These are phyloP conservation scores for Aspergillus sp. DNA, from an alignment of 2,329 filamentous ascomycete genomes.

Conservation along the genomic window DNA sequence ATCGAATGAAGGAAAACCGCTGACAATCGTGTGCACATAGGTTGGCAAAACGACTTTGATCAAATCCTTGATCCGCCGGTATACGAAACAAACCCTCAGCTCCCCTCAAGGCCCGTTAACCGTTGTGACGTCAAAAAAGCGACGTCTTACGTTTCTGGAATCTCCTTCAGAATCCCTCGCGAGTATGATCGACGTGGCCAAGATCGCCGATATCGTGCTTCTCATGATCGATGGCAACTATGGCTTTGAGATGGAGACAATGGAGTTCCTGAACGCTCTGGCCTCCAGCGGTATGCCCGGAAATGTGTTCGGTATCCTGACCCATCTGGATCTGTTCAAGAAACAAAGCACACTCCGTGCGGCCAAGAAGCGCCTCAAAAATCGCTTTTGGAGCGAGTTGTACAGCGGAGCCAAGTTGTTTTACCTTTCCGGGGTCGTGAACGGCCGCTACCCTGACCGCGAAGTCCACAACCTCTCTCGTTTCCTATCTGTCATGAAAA, in stretches of 20 bases:
- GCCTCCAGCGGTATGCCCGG: slow-evolving; percentile 96
- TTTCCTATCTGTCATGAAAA: slow-evolving; percentile 98
- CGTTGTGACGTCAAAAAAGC: slow-evolving; percentile 90
- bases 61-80: slow-evolving; percentile 87
- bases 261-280: slow-evolving; percentile 95
- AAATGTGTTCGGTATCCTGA: slow-evolving; percentile 95
- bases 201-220: slow-evolving; percentile 93
- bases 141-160: slow-evolving; percentile 91
- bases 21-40: slow-evolving; percentile 14
- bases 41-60: slow-evolving; percentile 88
- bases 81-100: slow-evolving; percentile 89
- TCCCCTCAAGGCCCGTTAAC: slow-evolving; percentile 88
- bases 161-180: slow-evolving; percentile 90
- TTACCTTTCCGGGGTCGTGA: slow-evolving; percentile 92
- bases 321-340: slow-evolving; percentile 88
- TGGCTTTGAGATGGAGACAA: slow-evolving; percentile 99
- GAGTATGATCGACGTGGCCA: slow-evolving; percentile 93
- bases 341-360: slow-evolving; percentile 87
- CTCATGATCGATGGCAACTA: slow-evolving; percentile 99
- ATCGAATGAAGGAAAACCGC: not conserved
- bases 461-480: slow-evolving; percentile 93
- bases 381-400: slow-evolving; percentile 90
- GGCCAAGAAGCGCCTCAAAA: slow-evolving; percentile 93
- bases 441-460: slow-evolving; percentile 90
- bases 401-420: slow-evolving; percentile 97